Evolutionary conservation across 163 green algal genomes (phyloP), one percentile per base, ranked within the genome.

Genomic region (Scenedesmus sp.): DNA sequence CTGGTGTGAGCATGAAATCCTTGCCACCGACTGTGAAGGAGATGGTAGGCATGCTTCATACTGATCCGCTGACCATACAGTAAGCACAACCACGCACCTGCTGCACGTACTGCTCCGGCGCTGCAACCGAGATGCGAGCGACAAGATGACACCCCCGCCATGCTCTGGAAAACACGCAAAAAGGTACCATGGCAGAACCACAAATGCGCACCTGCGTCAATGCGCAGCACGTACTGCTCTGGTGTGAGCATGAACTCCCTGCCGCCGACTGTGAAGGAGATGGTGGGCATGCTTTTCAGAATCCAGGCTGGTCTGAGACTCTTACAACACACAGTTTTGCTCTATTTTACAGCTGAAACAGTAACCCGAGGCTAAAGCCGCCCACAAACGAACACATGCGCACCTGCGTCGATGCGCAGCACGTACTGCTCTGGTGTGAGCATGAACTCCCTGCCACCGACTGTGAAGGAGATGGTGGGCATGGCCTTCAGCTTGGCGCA

Each of bases 341-440:
- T 46, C 34, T 0, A 46, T 46, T 46, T 46, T 46, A 46, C 34
- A 46, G 34, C 34, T 46, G 34, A 46, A 46, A 46, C 34, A 46
- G 34, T 46, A 46, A 84, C 16, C 76, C 8, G 52, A 4, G 46
- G 10, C 34, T 18, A 55, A 10, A 83, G 74, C 74, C 9, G 74
- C 7, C n/a, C 74, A 83, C 74, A 0, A 46, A 46, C 26, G 74
- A 10, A 20, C 86, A 9, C 46, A 15, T 20, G 20, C 88, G n/a
- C 82, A 92, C 88, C 89, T 46, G 83, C 90, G n/a, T 93, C 90
- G 3, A 93, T 82, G 93, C 96, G 94, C 18, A 99, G 96, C 20
- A 99, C 95, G 93, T 99, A 99, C 90, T 99, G 94, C 64, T 98
- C 90, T 0, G 97, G 93, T 1, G 92, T 95, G 2, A 99, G 95